Percentiles rank a stretch among this genome's conserved stretches.
Conservation (phyloP, 768 basidiomycete genomes). For the Aureoboletus auriporus region DNA sequence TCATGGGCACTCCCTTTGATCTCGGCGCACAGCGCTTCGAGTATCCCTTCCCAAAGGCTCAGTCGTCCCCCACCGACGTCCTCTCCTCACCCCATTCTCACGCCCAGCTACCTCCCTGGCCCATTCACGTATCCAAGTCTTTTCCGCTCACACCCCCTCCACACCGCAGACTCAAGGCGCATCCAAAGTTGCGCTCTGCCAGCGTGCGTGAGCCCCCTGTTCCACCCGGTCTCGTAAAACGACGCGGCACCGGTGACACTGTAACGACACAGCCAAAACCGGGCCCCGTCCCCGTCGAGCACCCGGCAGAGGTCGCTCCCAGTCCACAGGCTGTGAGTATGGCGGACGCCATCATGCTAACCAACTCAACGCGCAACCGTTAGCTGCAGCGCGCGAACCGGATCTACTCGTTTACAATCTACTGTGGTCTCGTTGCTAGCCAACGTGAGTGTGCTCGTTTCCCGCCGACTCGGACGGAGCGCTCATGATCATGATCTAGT, state of each 20-base stretch:
- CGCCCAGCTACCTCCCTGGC: conserved; percentile 23
- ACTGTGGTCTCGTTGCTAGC: conserved; percentile 19
- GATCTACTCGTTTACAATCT: conserved; percentile 10
- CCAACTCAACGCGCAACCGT: conserved; percentile 16
- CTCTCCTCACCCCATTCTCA: conserved; percentile 24
- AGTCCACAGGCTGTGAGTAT: conserved; percentile 21
- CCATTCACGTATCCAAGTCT: conserved; percentile 26
- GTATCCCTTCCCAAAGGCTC: conserved; percentile 29
- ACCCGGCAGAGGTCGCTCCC: conserved; percentile 4
- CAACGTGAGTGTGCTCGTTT: conserved; percentile 19
- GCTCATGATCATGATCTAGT: conserved; percentile 14
- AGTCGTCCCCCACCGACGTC: conserved; percentile 26
- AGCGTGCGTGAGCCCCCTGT: conserved; percentile 29
- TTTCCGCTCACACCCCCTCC: conserved; percentile 30
- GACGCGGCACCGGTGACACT: conserved; percentile 7
- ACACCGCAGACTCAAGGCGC: conserved; percentile 22
- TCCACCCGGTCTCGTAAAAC: conserved; percentile 29
- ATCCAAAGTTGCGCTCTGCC: conserved; percentile 28
- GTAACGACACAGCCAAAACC: no score
- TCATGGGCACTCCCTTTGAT: conserved; percentile 33
- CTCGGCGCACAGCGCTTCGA: conserved; percentile 31
- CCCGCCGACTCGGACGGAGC: neutral
- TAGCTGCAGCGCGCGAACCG: conserved; percentile 18
- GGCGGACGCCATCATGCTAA: conserved; percentile 7
- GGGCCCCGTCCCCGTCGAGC: neutral